These are phyloP conservation scores for Amphibolis antarctica DNA, from an alignment of 106 monocot species.

Conservation along the genomic window DNA sequence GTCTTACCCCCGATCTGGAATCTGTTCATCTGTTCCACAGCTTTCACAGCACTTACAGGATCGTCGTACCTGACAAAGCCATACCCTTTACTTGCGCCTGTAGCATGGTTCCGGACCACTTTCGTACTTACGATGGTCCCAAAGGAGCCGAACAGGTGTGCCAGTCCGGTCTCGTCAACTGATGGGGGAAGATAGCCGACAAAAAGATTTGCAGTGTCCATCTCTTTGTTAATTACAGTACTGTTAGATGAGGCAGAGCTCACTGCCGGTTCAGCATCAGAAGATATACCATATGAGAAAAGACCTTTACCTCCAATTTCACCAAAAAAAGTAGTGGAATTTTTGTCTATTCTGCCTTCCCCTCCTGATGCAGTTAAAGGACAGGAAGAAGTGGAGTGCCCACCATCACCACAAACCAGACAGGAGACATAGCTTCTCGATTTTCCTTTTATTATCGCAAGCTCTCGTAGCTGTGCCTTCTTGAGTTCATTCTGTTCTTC, in stretches of 20 bases:
- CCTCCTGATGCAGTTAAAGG: constrained; percentile 5
- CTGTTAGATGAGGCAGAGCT: not conserved
- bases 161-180: constrained; percentile 28
- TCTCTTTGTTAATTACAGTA: not conserved
- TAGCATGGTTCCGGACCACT: constrained; percentile 29
- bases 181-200: constrained; percentile 36
- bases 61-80: constrained; percentile 50
- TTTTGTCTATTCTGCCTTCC: not conserved
- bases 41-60: constrained; percentile 27
- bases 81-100: constrained; percentile 42
- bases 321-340: not conserved
- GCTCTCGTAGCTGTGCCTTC: constrained; percentile 45
- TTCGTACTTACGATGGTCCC: constrained; percentile 20
- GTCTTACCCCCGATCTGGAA: constrained; percentile 30
- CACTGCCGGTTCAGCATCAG: not conserved
- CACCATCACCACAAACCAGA: constrained; percentile 5
- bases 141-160: constrained; percentile 44
- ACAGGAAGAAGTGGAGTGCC: constrained; percentile 3
- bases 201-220: constrained; percentile 29
- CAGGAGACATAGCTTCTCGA: not conserved
- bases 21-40: constrained; percentile 44
- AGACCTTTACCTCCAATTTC: not conserved
- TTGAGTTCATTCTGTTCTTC: constrained; percentile 39
- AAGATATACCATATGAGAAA: constrained; percentile 1
- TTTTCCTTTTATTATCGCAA: constrained; percentile 28